Conservation (phyloP, 2,329 filamentous ascomycete genomes). For the Arthrobotrys pseudoclavata region DNA sequence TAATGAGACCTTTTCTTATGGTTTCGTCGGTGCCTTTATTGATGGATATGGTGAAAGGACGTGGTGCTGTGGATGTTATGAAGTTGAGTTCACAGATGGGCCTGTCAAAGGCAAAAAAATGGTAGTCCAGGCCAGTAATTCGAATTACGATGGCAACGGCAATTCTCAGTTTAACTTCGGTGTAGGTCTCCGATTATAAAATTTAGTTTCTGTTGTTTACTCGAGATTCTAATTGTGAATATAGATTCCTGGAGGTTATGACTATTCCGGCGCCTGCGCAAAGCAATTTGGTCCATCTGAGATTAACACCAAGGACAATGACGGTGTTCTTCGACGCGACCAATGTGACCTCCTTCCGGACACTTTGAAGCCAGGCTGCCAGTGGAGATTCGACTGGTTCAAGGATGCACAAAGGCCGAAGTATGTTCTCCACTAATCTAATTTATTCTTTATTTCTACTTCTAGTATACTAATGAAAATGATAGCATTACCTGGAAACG, state of each 20-base stretch:
- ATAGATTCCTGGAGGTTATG: slow-evolving; percentile 56
- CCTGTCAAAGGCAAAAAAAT: slow-evolving; percentile 73
- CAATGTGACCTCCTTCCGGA: slow-evolving; percentile 72
- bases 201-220: not conserved
- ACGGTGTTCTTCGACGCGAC: slow-evolving; percentile 70
- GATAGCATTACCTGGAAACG: slow-evolving; percentile 48
- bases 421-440: slow-evolving; percentile 7
- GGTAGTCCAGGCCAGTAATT: slow-evolving; percentile 75
- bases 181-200: slow-evolving; percentile 18
- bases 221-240: not conserved
- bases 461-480: slow-evolving; percentile 6
- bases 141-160: slow-evolving; percentile 47
- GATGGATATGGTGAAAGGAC: slow-evolving; percentile 71
- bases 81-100: slow-evolving; percentile 71
- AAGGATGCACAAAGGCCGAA: slow-evolving; percentile 47
- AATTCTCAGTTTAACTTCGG: slow-evolving; percentile 51
- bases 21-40: slow-evolving; percentile 76
- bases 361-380: slow-evolving; percentile 72
- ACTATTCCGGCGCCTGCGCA: slow-evolving; percentile 48
- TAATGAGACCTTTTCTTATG: slow-evolving; percentile 74
- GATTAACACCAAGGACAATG: slow-evolving; percentile 63
- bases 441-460: not conserved
- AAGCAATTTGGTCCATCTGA: slow-evolving; percentile 44
- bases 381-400: slow-evolving; percentile 73
- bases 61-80: slow-evolving; percentile 78